Percentiles rank a stretch among this genome's conserved stretches.
phyloP scores from a whole-genome alignment of 2,329 filamentous ascomycete genomes.

The Cladosporium velox region DNA sequence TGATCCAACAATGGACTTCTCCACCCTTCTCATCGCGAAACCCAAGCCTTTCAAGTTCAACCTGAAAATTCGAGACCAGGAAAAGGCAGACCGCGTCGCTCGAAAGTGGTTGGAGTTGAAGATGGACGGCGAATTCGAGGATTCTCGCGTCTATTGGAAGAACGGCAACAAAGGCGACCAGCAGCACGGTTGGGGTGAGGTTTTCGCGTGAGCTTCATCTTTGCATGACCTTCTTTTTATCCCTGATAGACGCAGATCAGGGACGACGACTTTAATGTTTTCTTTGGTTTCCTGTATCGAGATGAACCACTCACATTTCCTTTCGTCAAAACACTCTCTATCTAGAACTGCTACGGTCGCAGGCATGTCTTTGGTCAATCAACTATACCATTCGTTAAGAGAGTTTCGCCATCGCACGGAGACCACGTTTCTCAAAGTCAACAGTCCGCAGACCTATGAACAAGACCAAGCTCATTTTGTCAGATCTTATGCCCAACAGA shows the following conservation, averaged over 20 bases:
- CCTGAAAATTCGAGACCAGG: conserved; percentile 39
- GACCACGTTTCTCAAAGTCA: neutral
- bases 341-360: neutral
- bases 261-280: neutral
- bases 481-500: neutral
- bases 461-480: neutral
- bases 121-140: conserved; percentile 42
- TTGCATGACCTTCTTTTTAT: neutral
- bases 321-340: neutral
- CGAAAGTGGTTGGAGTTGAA: conserved; percentile 41
- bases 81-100: conserved; percentile 38
- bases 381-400: neutral
- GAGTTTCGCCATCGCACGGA: neutral
- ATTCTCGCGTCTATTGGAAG: conserved; percentile 43
- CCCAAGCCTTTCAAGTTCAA: conserved; percentile 48
- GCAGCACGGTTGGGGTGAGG: conserved; percentile 29
- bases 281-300: neutral
- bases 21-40: conserved; percentile 49
- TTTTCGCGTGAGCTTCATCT: conserved; percentile 14
- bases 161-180: conserved; percentile 31
- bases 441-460: neutral
- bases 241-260: neutral
- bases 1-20: conserved; percentile 49
- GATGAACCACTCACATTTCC: neutral
- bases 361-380: neutral